Conservation (phyloP, 106 monocot species). For the Allium sativum region DNA sequence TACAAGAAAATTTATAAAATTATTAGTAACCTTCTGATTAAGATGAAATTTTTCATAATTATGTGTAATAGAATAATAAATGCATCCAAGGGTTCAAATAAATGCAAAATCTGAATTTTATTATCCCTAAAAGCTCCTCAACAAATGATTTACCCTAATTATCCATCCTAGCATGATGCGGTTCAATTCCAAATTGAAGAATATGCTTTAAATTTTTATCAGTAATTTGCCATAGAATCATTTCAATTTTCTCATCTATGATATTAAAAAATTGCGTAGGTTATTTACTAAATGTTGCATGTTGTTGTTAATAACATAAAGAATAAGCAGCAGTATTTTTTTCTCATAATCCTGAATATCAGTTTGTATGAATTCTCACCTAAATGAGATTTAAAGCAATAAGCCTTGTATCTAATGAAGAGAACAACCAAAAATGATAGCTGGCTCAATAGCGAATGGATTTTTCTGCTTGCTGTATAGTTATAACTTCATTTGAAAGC, state of each 20-base stretch:
- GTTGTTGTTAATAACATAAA: conserved; percentile 25
- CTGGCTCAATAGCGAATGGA: conserved; percentile 78
- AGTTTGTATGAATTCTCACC: conserved; percentile 27
- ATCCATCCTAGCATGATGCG: conserved; percentile 94
- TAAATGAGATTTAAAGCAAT: conserved; percentile 95
- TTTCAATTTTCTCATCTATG: conserved; percentile 52
- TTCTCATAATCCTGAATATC: neutral
- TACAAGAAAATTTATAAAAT: no score
- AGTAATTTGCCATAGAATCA: conserved; percentile 82
- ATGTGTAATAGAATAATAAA: neutral
- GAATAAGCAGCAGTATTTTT: no score
- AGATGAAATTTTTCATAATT: neutral
- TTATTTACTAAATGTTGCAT: conserved; percentile 78
- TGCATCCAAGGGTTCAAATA: neutral
- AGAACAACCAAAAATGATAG: conserved; percentile 93
- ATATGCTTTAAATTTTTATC: conserved; percentile 88
- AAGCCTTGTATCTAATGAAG: conserved; percentile 85
- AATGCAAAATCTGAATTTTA: conserved; percentile 71
- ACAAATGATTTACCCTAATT: conserved; percentile 83
- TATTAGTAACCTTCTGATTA: no score
- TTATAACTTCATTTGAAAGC: no score
- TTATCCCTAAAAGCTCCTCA: conserved; percentile 92
- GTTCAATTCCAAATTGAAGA: conserved; percentile 86
- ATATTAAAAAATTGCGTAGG: conserved; percentile 86
- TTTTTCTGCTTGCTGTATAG: no score